Conservation (phyloP, 2,329 filamentous ascomycete genomes). For the Penicillium olsonii region DNA sequence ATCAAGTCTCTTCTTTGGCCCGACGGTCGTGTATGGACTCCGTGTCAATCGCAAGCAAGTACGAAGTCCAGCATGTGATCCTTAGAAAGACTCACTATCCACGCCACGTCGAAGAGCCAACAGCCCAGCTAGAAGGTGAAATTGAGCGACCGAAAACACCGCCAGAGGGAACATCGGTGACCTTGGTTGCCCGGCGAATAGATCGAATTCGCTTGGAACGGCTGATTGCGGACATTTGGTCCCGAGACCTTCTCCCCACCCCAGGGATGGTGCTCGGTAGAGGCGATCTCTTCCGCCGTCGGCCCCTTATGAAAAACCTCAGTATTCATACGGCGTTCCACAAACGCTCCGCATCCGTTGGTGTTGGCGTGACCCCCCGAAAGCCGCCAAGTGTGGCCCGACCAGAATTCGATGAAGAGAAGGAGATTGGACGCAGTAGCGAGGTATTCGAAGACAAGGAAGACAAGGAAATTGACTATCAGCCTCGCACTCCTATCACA, state of each 20-base stretch:
- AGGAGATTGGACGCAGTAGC: constrained; percentile 7
- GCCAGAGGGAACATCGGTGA: constrained; percentile 67
- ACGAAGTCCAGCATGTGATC: constrained; percentile 72
- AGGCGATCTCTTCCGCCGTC: constrained; percentile 71
- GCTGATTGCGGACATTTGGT: constrained; percentile 78
- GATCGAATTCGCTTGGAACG: constrained; percentile 78
- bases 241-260: constrained; percentile 74
- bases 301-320: constrained; percentile 83
- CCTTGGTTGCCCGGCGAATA: constrained; percentile 71
- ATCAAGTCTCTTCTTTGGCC: constrained; percentile 64
- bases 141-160: constrained; percentile 80
- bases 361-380: constrained; percentile 35
- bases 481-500: constrained; percentile 16
- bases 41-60: constrained; percentile 71
- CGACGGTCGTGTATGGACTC: constrained; percentile 71
- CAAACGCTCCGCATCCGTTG: constrained; percentile 65
- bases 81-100: constrained; percentile 79
- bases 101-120: constrained; percentile 56
- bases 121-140: constrained; percentile 47
- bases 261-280: constrained; percentile 73
- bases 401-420: constrained; percentile 15
- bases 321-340: constrained; percentile 77
- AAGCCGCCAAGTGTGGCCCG: constrained; percentile 13
- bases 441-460: constrained; percentile 16
- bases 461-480: constrained; percentile 14